Conservation (phyloP, 768 basidiomycete species). For the Collybia mongolica region DNA sequence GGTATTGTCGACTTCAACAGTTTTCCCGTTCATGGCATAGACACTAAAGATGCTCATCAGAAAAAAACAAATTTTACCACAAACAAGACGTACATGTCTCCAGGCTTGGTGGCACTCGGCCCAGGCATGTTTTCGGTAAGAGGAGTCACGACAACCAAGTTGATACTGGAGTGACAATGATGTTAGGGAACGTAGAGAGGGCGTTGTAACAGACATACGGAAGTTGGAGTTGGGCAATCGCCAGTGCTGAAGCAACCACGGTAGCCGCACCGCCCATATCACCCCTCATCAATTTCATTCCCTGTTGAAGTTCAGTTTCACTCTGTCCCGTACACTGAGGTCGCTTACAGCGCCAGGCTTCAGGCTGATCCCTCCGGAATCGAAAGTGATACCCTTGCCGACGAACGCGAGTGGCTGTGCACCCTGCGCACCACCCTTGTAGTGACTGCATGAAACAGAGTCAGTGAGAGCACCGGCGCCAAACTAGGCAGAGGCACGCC, state of each 20-base stretch:
- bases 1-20: constrained; percentile 85
- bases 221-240: constrained; percentile 78
- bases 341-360: constrained; percentile 66
- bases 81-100: constrained; percentile 63
- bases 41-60: constrained; percentile 39
- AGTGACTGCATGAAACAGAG: constrained; percentile 50
- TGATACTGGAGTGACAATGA: constrained; percentile 47
- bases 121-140: constrained; percentile 88
- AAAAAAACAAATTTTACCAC: neutral
- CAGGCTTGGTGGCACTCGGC: constrained; percentile 71
- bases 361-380: constrained; percentile 84
- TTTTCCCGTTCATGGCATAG: constrained; percentile 88
- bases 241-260: constrained; percentile 69
- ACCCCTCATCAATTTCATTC: constrained; percentile 83
- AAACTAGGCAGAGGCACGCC: constrained; percentile 7
- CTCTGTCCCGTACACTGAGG: too few relatives aligned
- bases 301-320: constrained; percentile 30
- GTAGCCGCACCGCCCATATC: constrained; percentile 91
- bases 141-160: constrained; percentile 70
- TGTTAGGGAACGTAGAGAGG: neutral
- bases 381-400: constrained; percentile 90
- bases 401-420: constrained; percentile 72
- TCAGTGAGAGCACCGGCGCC: constrained; percentile 1
- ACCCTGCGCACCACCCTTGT: constrained; percentile 67
- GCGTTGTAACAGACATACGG: constrained; percentile 50